Evolutionary conservation across 441 rosid species (phyloP).

Genomic region (Adansonia rubrostipa): DNA sequence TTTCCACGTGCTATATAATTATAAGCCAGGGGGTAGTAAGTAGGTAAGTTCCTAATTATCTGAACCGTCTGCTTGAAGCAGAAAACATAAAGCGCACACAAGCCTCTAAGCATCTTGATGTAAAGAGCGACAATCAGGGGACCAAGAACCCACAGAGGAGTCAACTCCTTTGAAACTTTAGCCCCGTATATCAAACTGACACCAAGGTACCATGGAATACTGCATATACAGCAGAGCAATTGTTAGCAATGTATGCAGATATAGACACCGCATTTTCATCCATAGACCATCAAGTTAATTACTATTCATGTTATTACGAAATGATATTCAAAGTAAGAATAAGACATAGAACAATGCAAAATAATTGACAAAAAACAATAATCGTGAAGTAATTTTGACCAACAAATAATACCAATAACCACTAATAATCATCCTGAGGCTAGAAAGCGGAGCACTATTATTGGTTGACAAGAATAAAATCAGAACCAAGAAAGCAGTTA

Average conservation of each 20-base stretch:
- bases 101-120: constrained; percentile 67
- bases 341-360: neutral
- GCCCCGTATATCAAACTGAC: constrained; percentile 65
- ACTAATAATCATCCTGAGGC: neutral
- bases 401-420: neutral
- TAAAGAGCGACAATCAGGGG: constrained; percentile 49
- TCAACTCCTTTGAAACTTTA: constrained; percentile 78
- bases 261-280: constrained; percentile 6
- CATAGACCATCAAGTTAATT: neutral
- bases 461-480: neutral
- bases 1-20: constrained; percentile 62
- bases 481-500: constrained; percentile 14
- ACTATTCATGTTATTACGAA: neutral
- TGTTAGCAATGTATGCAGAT: constrained; percentile 1
- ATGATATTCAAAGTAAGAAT: neutral
- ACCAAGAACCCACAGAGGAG: constrained; percentile 68
- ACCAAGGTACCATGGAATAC: constrained; percentile 71
- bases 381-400: neutral
- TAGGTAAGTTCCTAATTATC: constrained; percentile 44
- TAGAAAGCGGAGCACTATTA: neutral
- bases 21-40: constrained; percentile 38
- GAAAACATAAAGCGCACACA: constrained; percentile 76
- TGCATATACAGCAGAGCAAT: constrained; percentile 41
- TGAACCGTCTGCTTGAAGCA: constrained; percentile 71
- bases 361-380: neutral